Conservation (phyloP, 2,329 filamentous ascomycete species). For the Pezicula rhizophila region DNA sequence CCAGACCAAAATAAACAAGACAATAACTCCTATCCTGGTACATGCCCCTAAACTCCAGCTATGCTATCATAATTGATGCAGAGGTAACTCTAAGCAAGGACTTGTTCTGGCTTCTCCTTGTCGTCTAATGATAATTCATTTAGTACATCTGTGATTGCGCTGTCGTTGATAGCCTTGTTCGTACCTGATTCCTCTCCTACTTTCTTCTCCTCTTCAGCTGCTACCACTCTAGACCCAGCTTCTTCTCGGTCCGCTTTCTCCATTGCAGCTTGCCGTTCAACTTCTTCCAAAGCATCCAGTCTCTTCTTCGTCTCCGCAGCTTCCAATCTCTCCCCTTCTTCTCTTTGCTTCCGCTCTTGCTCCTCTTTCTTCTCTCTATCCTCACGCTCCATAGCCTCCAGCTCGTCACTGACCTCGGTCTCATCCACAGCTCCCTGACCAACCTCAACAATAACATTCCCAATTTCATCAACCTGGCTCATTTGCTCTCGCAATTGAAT, state of each 20-base stretch:
- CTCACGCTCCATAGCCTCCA: constrained; percentile 61
- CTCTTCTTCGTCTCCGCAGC: constrained; percentile 23
- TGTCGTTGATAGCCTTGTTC: constrained; percentile 6
- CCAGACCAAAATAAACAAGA: background rate
- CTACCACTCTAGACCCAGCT: background rate
- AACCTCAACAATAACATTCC: constrained; percentile 65
- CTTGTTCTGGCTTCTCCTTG: constrained; percentile 6
- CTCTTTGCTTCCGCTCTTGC: constrained; percentile 30
- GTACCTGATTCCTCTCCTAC: constrained; percentile 5
- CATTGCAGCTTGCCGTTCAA: constrained; percentile 16
- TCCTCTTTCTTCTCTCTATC: constrained; percentile 37
- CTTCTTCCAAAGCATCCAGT: constrained; percentile 20
- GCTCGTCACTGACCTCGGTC: constrained; percentile 78
- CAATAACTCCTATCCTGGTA: background rate
- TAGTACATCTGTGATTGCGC: constrained; percentile 13
- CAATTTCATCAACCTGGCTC: constrained; percentile 75
- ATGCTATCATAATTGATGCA: background rate
- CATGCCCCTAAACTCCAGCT: background rate
- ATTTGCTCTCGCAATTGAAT: constrained; percentile 75
- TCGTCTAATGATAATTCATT: constrained; percentile 18
- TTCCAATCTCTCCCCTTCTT: constrained; percentile 22
- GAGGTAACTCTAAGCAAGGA: constrained; percentile 8
- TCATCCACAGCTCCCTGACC: constrained; percentile 60
- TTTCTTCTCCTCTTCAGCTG: constrained; percentile 6
- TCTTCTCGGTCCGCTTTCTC: constrained; percentile 9